Base-by-base conservation (phyloP, 345 rosid genomes). In the Capsella bursapastoris region DNA sequence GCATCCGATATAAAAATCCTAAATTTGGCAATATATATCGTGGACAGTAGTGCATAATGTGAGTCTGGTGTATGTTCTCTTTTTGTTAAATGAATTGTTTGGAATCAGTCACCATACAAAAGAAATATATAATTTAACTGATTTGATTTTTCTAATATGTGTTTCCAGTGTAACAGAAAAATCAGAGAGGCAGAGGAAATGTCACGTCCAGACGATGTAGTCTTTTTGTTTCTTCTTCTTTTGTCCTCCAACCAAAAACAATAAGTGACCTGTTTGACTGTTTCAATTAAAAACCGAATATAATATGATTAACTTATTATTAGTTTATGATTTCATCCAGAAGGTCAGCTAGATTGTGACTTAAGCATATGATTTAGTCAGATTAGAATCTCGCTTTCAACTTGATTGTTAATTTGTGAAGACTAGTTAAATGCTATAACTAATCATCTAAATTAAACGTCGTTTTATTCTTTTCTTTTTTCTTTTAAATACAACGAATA, bases 311-410 rank as follows among this genome's bases (percentile, higher is more conserved):
- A 48, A 6, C 13, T 44, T 74, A 50, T 57, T 66, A 65, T 3
- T 7, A 7, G 34, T 40, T 37, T 2, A 50, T 44, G 37, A 32
- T 18, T 58, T 60, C 37, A 59, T 75, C 79, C 68, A 68, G 63
- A 75, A 75, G 68, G 73, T 68, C 73, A 60, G 61, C 61, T 40
- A 49, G 67, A 57, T 22, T 38, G 67, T 58, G 61, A 57, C 53
- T 16, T 59, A 16, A 55, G 40, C 31, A 50, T 50, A 18, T 22
- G 31, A 22, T 8, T 22, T 50, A 50, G 28, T 18, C 53, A 56
- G n/a, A 27, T 31, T 22, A 49, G 29, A 48, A 50, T 31, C 14
- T 58, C 35, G 16, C 11, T 57, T 25, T 66, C 72, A 59, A 48
- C 18, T 55, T 57, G 14, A 57, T 11, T 47, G 48, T 11, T 35